Percentiles rank a stretch among this genome's conserved stretches.
These are phyloP conservation scores for Chondrus crispus DNA, from an alignment of 23 red algal genomes.

Conservation along the genomic window DNA sequence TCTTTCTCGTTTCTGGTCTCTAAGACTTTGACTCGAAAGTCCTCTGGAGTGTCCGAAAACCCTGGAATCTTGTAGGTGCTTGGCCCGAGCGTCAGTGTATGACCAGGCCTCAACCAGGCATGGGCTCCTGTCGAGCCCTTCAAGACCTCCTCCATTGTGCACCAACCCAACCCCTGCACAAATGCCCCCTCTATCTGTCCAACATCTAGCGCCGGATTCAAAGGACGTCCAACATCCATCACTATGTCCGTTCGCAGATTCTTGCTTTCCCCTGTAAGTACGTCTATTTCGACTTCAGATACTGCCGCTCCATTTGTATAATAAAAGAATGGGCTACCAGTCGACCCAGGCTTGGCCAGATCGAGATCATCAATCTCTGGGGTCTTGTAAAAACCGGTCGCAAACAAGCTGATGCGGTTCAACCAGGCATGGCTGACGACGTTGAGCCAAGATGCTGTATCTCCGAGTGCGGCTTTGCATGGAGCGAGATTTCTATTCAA, in stretches of 20 bases:
- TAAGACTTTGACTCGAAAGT: constrained; percentile 73
- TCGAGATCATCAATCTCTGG: constrained; percentile 69
- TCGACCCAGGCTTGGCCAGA: constrained; percentile 19
- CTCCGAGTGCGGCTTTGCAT: background rate
- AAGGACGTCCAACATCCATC: constrained; percentile 78
- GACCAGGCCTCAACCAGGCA: constrained; percentile 38
- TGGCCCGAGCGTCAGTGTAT: constrained; percentile 60
- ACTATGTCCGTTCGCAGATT: constrained; percentile 60
- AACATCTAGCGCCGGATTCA: constrained; percentile 80
- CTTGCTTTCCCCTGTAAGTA: constrained; percentile 66
- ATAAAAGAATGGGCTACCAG: constrained; percentile 76
- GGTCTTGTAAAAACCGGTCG: constrained; percentile 78
- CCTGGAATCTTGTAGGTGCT: constrained; percentile 85
- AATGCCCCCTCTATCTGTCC: constrained; percentile 92
- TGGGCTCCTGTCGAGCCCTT: constrained; percentile 41
- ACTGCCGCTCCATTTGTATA: constrained; percentile 82
- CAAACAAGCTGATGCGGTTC: constrained; percentile 63
- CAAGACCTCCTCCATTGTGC: constrained; percentile 84
- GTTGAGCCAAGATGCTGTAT: constrained; percentile 46
- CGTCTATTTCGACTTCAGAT: constrained; percentile 71
- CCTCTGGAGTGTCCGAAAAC: constrained; percentile 60
- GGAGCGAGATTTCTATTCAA: background rate
- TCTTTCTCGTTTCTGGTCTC: constrained; percentile 27
- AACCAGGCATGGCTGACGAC: constrained; percentile 55
- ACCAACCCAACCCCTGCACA: constrained; percentile 89